phyloP scores from a whole-genome alignment of 495 filamentous ascomycete genomes.

The Trichoderma gamsii region DNA sequence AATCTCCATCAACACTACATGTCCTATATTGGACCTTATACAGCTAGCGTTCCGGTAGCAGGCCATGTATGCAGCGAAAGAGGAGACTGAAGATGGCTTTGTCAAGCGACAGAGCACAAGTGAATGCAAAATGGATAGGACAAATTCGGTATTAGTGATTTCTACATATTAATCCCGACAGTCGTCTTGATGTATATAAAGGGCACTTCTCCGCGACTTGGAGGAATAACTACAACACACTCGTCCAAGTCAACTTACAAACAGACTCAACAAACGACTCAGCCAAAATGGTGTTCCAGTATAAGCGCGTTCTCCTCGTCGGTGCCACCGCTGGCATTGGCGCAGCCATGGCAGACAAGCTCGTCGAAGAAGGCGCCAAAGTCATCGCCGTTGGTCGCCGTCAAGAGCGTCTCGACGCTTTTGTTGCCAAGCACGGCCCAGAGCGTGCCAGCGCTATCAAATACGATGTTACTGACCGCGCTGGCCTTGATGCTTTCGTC shows the following conservation, averaged over 20 bases:
- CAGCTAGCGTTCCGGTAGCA: background rate
- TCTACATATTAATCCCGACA: too few species aligned
- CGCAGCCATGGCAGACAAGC: slow-evolving; percentile 53
- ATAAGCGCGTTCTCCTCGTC: slow-evolving; percentile 63
- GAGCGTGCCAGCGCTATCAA: slow-evolving; percentile 45
- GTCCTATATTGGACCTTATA: background rate
- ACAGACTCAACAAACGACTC: background rate
- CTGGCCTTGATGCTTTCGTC: slow-evolving; percentile 52
- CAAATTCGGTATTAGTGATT: too few species aligned
- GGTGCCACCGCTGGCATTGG: slow-evolving; percentile 72
- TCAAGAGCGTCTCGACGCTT: slow-evolving; percentile 56
- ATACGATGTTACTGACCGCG: slow-evolving; percentile 61
- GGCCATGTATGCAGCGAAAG: background rate
- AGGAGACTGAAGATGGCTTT: background rate
- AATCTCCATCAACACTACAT: too few species aligned
- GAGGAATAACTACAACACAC: background rate
- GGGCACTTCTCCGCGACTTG: background rate
- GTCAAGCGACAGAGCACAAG: background rate
- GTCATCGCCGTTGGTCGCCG: slow-evolving; percentile 61
- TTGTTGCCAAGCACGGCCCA: slow-evolving; percentile 53
- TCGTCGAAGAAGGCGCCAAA: slow-evolving; percentile 54
- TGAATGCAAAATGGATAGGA: background rate
- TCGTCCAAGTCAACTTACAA: background rate
- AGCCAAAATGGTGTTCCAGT: slow-evolving; percentile 56
- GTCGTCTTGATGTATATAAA: background rate